phyloP scores from a whole-genome alignment of 805 yeast species.

The Wickerhamiella vanderwaltii region DNA sequence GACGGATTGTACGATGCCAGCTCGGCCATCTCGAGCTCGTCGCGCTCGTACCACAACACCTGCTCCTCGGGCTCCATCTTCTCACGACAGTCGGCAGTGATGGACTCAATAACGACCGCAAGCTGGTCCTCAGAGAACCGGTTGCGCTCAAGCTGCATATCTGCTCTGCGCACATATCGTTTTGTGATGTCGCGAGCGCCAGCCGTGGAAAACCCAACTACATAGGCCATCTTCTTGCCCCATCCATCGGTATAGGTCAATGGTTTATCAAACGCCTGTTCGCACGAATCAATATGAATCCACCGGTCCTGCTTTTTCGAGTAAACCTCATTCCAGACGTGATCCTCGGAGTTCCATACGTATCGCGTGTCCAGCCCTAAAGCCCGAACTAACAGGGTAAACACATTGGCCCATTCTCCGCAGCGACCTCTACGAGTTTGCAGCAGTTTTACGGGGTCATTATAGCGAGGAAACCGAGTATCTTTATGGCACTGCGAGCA shows the following conservation, averaged over 20 bases:
- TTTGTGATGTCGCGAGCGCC: conserved; percentile 59
- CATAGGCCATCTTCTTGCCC: conserved; percentile 90
- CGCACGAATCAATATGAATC: conserved; percentile 84
- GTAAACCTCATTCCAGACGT: conserved; percentile 87
- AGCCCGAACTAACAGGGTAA: conserved; percentile 55
- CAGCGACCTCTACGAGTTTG: conserved; percentile 65
- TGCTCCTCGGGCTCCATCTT: conserved; percentile 18
- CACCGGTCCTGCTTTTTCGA: conserved; percentile 50
- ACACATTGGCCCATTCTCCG: conserved; percentile 92
- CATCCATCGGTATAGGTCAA: conserved; percentile 66
- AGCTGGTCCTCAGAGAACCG: conserved; percentile 31
- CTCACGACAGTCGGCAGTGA: conserved; percentile 15
- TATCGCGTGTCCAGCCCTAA: conserved; percentile 56
- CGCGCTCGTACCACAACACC: conserved; percentile 18
- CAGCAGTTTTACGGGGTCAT: conserved; percentile 50
- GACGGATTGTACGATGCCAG: conserved; percentile 18
- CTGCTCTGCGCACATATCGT: conserved; percentile 44
- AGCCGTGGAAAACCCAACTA: conserved; percentile 48
- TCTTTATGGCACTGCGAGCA: conserved; percentile 40
- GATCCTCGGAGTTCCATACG: conserved; percentile 85
- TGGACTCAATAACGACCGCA: conserved; percentile 25
- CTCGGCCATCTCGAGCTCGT: conserved; percentile 21
- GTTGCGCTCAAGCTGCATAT: conserved; percentile 37
- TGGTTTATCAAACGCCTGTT: conserved; percentile 75
- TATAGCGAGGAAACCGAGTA: conserved; percentile 65